Base-by-base conservation (phyloP, 805 yeast species). In the Lipomyces oligophaga region DNA sequence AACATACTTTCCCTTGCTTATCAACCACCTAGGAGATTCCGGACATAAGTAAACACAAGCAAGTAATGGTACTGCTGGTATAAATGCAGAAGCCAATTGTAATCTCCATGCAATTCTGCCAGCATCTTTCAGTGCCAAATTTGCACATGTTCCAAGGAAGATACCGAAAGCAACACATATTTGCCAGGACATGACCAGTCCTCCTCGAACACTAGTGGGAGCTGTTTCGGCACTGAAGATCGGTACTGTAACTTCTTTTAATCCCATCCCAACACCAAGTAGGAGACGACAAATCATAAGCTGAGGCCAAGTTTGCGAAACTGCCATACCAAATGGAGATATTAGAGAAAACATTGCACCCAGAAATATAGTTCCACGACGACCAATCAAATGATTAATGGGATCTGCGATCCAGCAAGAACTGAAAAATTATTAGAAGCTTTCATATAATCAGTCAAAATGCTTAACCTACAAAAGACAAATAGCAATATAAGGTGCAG, bases 121-220 rank as follows among this genome's bases (percentile, higher is more conserved):
- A 53, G 76, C 71, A 43, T 77, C 70, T 24, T 75, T 74, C 60
- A 80, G 78, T 1, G 81, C 82, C 49, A 80, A 72, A 21, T 75
- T 71, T 15, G 80, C 70, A 27, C 79, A 77, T 50, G 78, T 77
- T 16, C 86, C 86, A 55, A 81, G 69, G 76, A 78, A 76, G 53
- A 81, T 79, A 49, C 87, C 87, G 43, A 80, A 76, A 1, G 86
- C 85, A n/a, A 84, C 79, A 70, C 80, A 80, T 57, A 79, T 77
- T 66, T 81, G 86, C 83, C 85, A 81, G 66, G 77, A 69, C 81
- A 80, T 79, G 39, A 79, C 79, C 48, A 81, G 67, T 1, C 83
- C 77, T 39, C 87, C 87, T 59, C 86, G 70, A 33, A 76, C 72
- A 10, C 66, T 65, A 11, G 76, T 75, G 1, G 84, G 84, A 7